Conservation (phyloP, 768 basidiomycete genomes). For the Trametes cinnabarina region DNA sequence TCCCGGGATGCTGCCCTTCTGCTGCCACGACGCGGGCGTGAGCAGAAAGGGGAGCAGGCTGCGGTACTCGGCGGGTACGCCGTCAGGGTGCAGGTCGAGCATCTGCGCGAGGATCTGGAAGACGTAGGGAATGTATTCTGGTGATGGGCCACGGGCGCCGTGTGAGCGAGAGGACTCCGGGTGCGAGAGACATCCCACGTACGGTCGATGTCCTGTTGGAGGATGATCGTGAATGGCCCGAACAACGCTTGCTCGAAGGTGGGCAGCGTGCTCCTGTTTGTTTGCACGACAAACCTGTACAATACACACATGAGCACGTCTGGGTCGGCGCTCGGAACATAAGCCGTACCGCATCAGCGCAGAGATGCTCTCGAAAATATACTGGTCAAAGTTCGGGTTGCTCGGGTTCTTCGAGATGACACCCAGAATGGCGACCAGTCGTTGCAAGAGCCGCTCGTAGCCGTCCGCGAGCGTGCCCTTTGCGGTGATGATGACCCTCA, state of each 20-base stretch:
- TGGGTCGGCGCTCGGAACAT: background rate
- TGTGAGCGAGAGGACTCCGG: background rate
- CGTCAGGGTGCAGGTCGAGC: constrained; percentile 71
- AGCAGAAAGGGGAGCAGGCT: constrained; percentile 78
- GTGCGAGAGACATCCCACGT: constrained; percentile 25
- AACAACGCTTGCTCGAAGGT: constrained; percentile 83
- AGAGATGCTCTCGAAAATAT: constrained; percentile 95
- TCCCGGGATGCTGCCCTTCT: constrained; percentile 92
- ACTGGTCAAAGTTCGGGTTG: constrained; percentile 97
- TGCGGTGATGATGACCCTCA: constrained; percentile 91
- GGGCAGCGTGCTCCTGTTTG: constrained; percentile 60
- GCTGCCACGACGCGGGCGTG: constrained; percentile 85
- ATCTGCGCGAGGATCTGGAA: constrained; percentile 97
- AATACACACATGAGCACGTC: background rate
- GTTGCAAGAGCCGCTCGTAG: constrained; percentile 62
- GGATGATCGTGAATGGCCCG: constrained; percentile 80
- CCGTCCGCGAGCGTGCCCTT: constrained; percentile 70
- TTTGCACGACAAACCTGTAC: constrained; percentile 74
- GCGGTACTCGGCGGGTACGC: constrained; percentile 76
- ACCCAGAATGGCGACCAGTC: constrained; percentile 81
- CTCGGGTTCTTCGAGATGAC: constrained; percentile 93
- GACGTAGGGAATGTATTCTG: constrained; percentile 96
- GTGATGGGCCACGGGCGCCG: background rate
- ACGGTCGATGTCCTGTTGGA: constrained; percentile 95
- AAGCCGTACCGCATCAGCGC: constrained; percentile 76